These are phyloP conservation scores for Omphalea diandra DNA, from an alignment of 441 rosid species.

Conservation along the genomic window DNA sequence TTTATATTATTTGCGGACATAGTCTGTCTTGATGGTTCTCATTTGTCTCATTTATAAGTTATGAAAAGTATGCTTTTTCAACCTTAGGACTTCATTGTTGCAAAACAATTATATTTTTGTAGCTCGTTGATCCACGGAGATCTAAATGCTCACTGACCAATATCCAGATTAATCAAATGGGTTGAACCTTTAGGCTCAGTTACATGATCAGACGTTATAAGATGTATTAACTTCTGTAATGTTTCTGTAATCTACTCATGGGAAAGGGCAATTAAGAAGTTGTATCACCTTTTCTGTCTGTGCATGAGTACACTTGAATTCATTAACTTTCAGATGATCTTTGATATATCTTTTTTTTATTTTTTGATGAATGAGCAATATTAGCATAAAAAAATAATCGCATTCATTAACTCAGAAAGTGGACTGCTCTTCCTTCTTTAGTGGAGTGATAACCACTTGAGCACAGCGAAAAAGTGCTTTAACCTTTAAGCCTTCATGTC, in stretches of 20 bases:
- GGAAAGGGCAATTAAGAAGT: too few species aligned
- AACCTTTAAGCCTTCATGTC: background rate
- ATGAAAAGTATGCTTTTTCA: background rate
- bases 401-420: background rate
- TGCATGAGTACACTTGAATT: too few species aligned
- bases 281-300: too few species aligned
- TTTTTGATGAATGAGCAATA: too few species aligned
- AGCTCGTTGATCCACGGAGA: background rate
- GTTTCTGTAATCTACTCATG: too few species aligned
- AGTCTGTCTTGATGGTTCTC: background rate
- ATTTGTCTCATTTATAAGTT: background rate
- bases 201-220: background rate
- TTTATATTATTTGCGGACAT: background rate
- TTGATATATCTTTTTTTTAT: too few species aligned
- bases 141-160: background rate
- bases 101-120: background rate
- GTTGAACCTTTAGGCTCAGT: background rate
- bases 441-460: background rate
- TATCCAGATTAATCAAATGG: background rate
- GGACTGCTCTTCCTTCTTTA: background rate
- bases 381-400: too few species aligned
- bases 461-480: background rate
- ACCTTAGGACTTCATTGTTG: constrained; percentile 1
- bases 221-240: background rate
- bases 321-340: too few species aligned